These are phyloP conservation scores for Elongisporangium anandrum DNA, from an alignment of 352 stramenopile species.

Conservation along the genomic window DNA sequence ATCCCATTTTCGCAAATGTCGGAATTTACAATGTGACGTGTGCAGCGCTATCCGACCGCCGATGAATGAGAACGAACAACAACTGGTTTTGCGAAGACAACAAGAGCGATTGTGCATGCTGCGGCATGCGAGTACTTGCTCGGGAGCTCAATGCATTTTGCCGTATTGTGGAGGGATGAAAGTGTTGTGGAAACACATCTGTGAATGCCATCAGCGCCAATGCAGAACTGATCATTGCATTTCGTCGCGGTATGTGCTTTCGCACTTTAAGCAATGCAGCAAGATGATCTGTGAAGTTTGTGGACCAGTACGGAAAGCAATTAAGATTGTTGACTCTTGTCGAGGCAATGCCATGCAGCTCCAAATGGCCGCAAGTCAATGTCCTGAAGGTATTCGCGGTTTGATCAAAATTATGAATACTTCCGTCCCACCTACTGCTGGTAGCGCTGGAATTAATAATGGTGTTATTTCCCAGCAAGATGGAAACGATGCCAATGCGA, in stretches of 20 bases:
- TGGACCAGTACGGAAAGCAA: slow-evolving; percentile 80
- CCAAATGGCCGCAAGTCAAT: slow-evolving; percentile 62
- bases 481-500: slow-evolving; percentile 2
- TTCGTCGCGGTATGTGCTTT: slow-evolving; percentile 84
- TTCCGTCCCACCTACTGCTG: slow-evolving; percentile 21
- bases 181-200: slow-evolving; percentile 89
- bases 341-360: slow-evolving; percentile 70
- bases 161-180: slow-evolving; percentile 88
- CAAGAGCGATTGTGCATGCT: slow-evolving; percentile 87
- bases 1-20: slow-evolving; percentile 86
- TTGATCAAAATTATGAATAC: slow-evolving; percentile 90
- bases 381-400: slow-evolving; percentile 66
- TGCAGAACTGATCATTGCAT: slow-evolving; percentile 87
- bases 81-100: slow-evolving; percentile 77
- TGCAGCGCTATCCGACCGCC: slow-evolving; percentile 85
- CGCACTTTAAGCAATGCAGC: slow-evolving; percentile 89
- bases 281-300: slow-evolving; percentile 91
- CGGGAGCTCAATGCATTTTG: slow-evolving; percentile 59
- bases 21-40: slow-evolving; percentile 84
- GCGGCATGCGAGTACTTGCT: slow-evolving; percentile 79
- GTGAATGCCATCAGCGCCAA: slow-evolving; percentile 84
- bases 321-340: slow-evolving; percentile 85
- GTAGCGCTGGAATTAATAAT: slow-evolving; percentile 25
- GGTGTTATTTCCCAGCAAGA: background rate
- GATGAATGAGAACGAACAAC: slow-evolving; percentile 85